Conservation (phyloP, 352 stramenopile genomes). For the Pythium plurisporium region DNA sequence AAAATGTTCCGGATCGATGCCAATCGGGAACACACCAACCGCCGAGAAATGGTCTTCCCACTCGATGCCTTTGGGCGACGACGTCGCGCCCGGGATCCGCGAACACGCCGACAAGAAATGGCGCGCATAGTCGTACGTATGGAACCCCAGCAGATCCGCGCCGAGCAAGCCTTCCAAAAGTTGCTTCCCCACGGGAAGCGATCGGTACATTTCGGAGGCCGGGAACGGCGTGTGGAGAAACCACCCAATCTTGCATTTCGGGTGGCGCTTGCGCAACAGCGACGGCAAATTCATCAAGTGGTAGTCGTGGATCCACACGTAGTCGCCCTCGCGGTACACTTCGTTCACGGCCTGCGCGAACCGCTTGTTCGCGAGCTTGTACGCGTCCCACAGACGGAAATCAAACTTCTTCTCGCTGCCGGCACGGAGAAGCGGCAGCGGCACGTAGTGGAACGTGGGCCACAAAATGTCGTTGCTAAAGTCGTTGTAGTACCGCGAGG, state of each 20-base stretch:
- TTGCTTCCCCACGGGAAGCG: constrained; percentile 71
- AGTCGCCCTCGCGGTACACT: constrained; percentile 77
- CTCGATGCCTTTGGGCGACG: constrained; percentile 79
- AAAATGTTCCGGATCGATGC: constrained; percentile 85
- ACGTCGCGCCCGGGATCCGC: constrained; percentile 65
- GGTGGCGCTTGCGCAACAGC: constrained; percentile 67
- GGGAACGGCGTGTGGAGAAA: constrained; percentile 89
- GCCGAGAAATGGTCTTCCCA: constrained; percentile 73
- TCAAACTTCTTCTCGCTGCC: constrained; percentile 91
- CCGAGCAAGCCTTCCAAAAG: constrained; percentile 77
- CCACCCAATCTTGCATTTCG: constrained; percentile 75
- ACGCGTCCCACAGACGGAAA: constrained; percentile 82
- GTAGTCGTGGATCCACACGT: constrained; percentile 89
- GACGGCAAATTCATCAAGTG: constrained; percentile 86
- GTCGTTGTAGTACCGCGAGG: constrained; percentile 90
- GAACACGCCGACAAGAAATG: constrained; percentile 80
- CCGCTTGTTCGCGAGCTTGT: constrained; percentile 80
- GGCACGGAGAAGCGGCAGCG: constrained; percentile 82
- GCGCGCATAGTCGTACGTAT: constrained; percentile 85
- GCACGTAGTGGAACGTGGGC: constrained; percentile 91
- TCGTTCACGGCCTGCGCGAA: constrained; percentile 79
- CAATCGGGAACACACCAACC: constrained; percentile 82
- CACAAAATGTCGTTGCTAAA: constrained; percentile 91
- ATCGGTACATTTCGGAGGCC: constrained; percentile 81
- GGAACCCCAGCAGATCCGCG: constrained; percentile 79